Percentiles rank a stretch among this genome's conserved stretches.
phyloP scores from a whole-genome alignment of 306 rosid species.

The Pyrus betulifolia region DNA sequence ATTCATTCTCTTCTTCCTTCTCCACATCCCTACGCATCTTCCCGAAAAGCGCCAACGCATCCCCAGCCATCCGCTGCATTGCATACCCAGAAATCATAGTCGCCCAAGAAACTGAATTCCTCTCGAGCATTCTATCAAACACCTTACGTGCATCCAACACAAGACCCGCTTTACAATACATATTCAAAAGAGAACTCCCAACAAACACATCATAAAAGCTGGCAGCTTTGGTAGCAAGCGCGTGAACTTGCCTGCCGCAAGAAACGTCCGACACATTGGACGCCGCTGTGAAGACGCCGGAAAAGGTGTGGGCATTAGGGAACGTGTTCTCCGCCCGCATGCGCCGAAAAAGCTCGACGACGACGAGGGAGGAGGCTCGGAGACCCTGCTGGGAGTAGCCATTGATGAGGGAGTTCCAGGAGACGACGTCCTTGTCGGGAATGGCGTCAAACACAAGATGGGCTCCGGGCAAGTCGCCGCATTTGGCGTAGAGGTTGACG shows the following conservation, averaged over 20 bases:
- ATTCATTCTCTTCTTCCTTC: constrained; percentile 38
- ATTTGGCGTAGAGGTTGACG: constrained; percentile 57
- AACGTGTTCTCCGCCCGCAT: constrained; percentile 33
- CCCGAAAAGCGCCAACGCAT: constrained; percentile 47
- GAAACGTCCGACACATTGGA: constrained; percentile 21
- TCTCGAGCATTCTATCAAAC: constrained; percentile 61
- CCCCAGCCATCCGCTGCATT: constrained; percentile 22
- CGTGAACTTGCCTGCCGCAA: constrained; percentile 44
- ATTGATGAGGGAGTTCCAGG: constrained; percentile 84
- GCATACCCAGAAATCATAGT: constrained; percentile 79
- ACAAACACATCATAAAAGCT: constrained; percentile 58
- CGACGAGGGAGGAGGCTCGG: constrained; percentile 20
- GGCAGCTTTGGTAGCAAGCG: constrained; percentile 42
- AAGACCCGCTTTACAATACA: constrained; percentile 55
- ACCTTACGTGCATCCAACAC: constrained; percentile 53
- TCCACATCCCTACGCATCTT: constrained; percentile 30
- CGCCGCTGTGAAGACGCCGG: constrained; percentile 56
- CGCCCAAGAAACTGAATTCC: constrained; percentile 73
- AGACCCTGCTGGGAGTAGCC: constrained; percentile 46
- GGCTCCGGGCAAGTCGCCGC: constrained; percentile 39
- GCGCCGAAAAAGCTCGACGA: constrained; percentile 44
- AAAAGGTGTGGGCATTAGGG: constrained; percentile 62
- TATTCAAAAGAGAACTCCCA: constrained; percentile 56
- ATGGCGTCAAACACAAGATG: constrained; percentile 35
- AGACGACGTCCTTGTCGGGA: constrained; percentile 39